A percentile compares a stretch with the other conserved stretches of the same genome.
Evolutionary conservation across 2,329 filamentous ascomycete genomes (phyloP).

Genomic region (Aureobasidium sp.): DNA sequence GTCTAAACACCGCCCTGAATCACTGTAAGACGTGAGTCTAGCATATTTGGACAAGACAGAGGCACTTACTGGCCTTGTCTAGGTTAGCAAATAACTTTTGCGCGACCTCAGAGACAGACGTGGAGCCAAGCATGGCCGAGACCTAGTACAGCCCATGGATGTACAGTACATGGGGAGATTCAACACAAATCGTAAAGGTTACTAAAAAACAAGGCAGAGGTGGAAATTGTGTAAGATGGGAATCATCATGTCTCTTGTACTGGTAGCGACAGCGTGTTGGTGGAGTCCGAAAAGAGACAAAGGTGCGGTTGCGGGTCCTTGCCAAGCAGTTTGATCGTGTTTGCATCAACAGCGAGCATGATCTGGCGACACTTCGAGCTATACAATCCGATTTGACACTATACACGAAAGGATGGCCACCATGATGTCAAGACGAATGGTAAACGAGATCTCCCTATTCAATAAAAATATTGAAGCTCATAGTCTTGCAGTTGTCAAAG

Average conservation of each 20-base stretch:
- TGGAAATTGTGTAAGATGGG: neutral
- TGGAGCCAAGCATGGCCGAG: neutral
- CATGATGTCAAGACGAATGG: conserved; percentile 32
- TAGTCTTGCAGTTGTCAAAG: conserved; percentile 65
- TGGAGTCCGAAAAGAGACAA: neutral
- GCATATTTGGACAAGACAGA: neutral
- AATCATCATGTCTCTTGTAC: neutral
- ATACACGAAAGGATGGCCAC: conserved; percentile 7
- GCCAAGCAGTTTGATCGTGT: conserved; percentile 8
- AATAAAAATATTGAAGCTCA: conserved; percentile 8
- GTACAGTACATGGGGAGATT: neutral
- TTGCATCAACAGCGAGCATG: neutral
- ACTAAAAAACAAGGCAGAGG: neutral
- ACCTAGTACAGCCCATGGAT: neutral
- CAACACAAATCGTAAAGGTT: neutral
- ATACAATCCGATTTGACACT: neutral
- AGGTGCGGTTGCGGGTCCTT: neutral
- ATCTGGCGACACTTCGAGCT: neutral
- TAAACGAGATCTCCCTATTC: conserved; percentile 16
- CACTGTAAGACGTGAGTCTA: neutral
- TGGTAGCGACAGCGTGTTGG: neutral
- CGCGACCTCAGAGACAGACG: neutral
- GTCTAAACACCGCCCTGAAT: too few species aligned
- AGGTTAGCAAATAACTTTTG: neutral
- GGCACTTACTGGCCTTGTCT: neutral